A percentile compares a stretch with the other conserved stretches of the same genome.
Evolutionary conservation across 2,329 filamentous ascomycete genomes (phyloP).

Genomic region (Pseudocercospora cruenta): DNA sequence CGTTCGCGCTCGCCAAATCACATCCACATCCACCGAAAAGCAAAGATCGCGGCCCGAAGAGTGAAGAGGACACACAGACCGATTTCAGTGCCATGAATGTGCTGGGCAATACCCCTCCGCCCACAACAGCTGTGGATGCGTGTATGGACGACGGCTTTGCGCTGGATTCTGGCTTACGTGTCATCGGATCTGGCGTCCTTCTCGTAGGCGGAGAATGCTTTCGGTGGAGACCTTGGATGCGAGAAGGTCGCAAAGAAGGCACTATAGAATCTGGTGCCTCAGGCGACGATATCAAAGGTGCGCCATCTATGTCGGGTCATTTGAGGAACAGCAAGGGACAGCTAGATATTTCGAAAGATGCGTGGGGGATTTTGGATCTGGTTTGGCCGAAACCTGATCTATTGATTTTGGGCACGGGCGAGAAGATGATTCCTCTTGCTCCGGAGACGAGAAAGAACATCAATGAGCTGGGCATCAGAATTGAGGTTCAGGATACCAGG

Average conservation of each 20-base stretch:
- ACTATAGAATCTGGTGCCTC: slow-evolving; percentile 42
- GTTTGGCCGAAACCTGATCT: slow-evolving; percentile 94
- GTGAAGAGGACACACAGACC: slow-evolving; percentile 65
- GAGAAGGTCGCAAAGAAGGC: slow-evolving; percentile 41
- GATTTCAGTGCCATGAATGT: slow-evolving; percentile 80
- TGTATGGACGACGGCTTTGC: slow-evolving; percentile 84
- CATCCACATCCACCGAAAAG: slow-evolving; percentile 43
- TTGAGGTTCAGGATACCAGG: slow-evolving; percentile 88
- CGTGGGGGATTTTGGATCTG: slow-evolving; percentile 74
- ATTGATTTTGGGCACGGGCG: slow-evolving; percentile 84
- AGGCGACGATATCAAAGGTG: slow-evolving; percentile 35
- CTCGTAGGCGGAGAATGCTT: slow-evolving; percentile 88
- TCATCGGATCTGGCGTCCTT: slow-evolving; percentile 71
- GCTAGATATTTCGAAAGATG: slow-evolving; percentile 72
- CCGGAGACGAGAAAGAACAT: slow-evolving; percentile 73
- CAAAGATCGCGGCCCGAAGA: slow-evolving; percentile 64
- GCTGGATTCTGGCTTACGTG: slow-evolving; percentile 76
- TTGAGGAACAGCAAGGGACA: slow-evolving; percentile 78
- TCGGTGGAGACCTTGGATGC: slow-evolving; percentile 80
- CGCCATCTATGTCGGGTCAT: slow-evolving; percentile 41
- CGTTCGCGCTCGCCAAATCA: slow-evolving; percentile 8
- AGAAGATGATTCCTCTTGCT: slow-evolving; percentile 73
- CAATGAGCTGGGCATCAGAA: slow-evolving; percentile 75
- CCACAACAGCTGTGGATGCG: slow-evolving; percentile 80
- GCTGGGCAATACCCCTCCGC: slow-evolving; percentile 72